These are phyloP conservation scores for Talaromyces ruber DNA, from an alignment of 495 filamentous ascomycete species.

Conservation along the genomic window DNA sequence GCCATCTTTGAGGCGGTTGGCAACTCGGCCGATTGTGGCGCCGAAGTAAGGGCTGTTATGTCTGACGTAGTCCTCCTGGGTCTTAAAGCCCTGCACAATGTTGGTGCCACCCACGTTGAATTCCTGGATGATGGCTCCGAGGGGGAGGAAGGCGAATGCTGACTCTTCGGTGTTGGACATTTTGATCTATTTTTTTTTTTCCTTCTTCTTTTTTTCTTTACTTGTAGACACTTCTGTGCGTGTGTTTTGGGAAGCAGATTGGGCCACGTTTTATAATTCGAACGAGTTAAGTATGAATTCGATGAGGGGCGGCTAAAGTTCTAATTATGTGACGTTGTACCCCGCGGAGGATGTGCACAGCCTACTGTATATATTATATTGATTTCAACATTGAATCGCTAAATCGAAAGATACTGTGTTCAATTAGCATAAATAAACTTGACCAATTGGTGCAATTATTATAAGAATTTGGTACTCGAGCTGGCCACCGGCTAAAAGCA, in stretches of 20 bases:
- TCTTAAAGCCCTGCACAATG: conserved; percentile 81
- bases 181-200: background rate
- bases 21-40: conserved; percentile 86
- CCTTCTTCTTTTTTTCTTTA: background rate
- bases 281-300: background rate
- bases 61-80: conserved; percentile 58
- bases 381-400: background rate
- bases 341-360: background rate
- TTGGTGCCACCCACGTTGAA: conserved; percentile 68
- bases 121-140: conserved; percentile 83
- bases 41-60: conserved; percentile 78
- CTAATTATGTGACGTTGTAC: background rate
- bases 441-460: background rate
- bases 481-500: background rate
- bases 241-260: background rate
- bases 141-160: conserved; percentile 60
- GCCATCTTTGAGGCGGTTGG: conserved; percentile 75
- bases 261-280: background rate
- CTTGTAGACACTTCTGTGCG: background rate
- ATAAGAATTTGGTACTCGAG: background rate
- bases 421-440: background rate
- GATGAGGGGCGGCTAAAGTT: background rate
- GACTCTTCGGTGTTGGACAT: conserved; percentile 22
- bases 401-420: background rate
- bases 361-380: background rate